A percentile compares a stretch with the other conserved stretches of the same genome.
Evolutionary conservation across 1,139 yeast species (phyloP).

Genomic region (Nematodospora anomalae): DNA sequence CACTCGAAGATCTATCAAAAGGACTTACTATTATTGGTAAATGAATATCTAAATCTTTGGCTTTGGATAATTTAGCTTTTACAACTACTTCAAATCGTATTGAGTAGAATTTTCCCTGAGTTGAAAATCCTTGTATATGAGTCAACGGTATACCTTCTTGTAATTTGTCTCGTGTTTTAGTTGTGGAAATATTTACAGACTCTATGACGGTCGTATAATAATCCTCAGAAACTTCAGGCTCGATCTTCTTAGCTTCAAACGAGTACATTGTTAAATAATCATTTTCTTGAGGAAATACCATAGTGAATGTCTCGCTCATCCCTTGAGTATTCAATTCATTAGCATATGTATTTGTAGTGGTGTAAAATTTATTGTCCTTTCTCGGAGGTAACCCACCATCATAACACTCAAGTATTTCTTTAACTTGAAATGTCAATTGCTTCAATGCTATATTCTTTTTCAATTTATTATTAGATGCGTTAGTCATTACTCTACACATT

Average conservation of each 20-base stretch:
- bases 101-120: conserved; percentile 52
- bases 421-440: conserved; percentile 47
- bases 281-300: conserved; percentile 39
- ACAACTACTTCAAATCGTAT: conserved; percentile 52
- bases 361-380: conserved; percentile 33
- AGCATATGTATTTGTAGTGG: conserved; percentile 28
- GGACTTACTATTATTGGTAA: conserved; percentile 59
- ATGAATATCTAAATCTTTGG: conserved; percentile 48
- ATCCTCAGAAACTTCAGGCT: conserved; percentile 8
- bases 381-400: conserved; percentile 48
- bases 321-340: conserved; percentile 35
- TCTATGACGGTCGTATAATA: conserved; percentile 14
- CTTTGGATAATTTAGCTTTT: conserved; percentile 49
- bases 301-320: conserved; percentile 24
- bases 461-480: conserved; percentile 32
- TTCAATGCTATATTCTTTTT: conserved; percentile 44
- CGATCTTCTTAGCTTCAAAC: conserved; percentile 2
- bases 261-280: conserved; percentile 34
- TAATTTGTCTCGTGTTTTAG: conserved; percentile 22
- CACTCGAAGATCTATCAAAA: conserved; percentile 47
- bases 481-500: conserved; percentile 38
- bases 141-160: conserved; percentile 47
- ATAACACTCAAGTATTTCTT: conserved; percentile 50
- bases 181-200: conserved; percentile 15
- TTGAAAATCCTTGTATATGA: conserved; percentile 49